Conservation (phyloP, 768 basidiomycete genomes). For the Plicaturopsis crispa region DNA sequence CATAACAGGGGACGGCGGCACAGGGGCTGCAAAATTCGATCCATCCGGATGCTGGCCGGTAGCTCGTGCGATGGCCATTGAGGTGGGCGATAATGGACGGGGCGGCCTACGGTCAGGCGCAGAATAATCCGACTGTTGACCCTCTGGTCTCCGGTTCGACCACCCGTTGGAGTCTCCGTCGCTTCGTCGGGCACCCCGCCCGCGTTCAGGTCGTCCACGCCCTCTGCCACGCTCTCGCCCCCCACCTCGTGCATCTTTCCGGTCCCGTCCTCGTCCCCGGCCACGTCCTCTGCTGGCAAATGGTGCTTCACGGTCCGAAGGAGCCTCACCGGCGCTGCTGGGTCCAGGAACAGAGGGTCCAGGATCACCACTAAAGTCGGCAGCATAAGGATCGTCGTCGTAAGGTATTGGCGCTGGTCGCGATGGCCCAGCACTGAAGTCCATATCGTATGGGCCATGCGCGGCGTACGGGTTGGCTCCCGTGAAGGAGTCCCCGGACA, state of each 20-base stretch:
- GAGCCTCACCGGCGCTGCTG: too few relatives aligned
- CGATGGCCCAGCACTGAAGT: conserved; percentile 45
- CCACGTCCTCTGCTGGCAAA: conserved; percentile 11
- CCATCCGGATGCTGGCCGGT: conserved; percentile 31
- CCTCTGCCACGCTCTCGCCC: conserved; percentile 19
- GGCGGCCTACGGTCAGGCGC: conserved; percentile 21
- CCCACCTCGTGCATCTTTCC: conserved; percentile 11
- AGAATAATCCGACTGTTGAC: conserved; percentile 16
- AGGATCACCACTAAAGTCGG: conserved; percentile 26
- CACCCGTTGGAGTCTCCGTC: conserved; percentile 10
- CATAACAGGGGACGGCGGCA: neutral
- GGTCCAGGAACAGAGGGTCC: neutral
- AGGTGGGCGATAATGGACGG: conserved; percentile 32
- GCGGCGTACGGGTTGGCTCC: conserved; percentile 60
- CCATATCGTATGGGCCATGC: conserved; percentile 62
- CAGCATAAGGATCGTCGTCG: conserved; percentile 71
- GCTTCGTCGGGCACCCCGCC: conserved; percentile 13
- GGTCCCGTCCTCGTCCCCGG: conserved; percentile 27
- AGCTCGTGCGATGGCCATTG: conserved; percentile 37
- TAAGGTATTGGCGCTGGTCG: conserved; percentile 68
- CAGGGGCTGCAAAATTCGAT: conserved; percentile 9
- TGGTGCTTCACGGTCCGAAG: too few relatives aligned
- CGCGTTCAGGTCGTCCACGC: conserved; percentile 17
- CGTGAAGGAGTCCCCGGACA: conserved; percentile 35
- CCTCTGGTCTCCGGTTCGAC: conserved; percentile 13